Evolutionary conservation across 495 filamentous ascomycete genomes (phyloP).

Genomic region (Haplographium delicatum): DNA sequence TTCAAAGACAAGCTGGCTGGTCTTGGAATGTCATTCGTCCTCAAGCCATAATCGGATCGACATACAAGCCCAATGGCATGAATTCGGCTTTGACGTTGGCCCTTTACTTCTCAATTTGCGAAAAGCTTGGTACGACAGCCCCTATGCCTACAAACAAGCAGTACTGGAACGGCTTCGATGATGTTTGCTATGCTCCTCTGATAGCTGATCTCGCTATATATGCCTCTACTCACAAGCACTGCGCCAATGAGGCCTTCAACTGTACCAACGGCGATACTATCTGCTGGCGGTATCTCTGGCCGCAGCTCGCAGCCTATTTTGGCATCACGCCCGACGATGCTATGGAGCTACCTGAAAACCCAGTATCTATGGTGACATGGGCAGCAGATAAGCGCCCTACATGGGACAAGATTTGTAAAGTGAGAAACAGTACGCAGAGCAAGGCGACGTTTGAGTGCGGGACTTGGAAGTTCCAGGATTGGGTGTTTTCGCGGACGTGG

Average conservation of each 20-base stretch:
- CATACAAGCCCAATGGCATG: constrained; percentile 29
- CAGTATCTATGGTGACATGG: constrained; percentile 31
- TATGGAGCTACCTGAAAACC: too few species aligned
- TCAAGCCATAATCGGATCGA: constrained; percentile 28
- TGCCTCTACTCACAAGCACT: constrained; percentile 12
- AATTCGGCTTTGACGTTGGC: constrained; percentile 25
- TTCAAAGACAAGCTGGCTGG: constrained; percentile 23
- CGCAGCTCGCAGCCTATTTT: constrained; percentile 25
- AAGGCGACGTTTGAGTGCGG: constrained; percentile 46
- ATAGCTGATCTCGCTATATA: constrained; percentile 1
- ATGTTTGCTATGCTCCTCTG: neutral
- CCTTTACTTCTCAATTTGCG: constrained; percentile 28
- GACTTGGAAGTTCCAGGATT: constrained; percentile 50
- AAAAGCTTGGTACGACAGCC: constrained; percentile 21
- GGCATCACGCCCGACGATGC: too few species aligned
- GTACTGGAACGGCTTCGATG: neutral
- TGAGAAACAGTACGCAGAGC: constrained; percentile 27
- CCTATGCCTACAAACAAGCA: constrained; percentile 12
- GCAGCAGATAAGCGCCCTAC: constrained; percentile 27
- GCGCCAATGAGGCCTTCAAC: constrained; percentile 30
- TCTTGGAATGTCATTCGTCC: constrained; percentile 31
- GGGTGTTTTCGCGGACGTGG: constrained; percentile 46
- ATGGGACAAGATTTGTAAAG: constrained; percentile 28
- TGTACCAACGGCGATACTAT: constrained; percentile 29
- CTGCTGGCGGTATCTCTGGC: constrained; percentile 29